Conservation (phyloP, 495 filamentous ascomycete species). For the Staphylotrichum tortipilum region DNA sequence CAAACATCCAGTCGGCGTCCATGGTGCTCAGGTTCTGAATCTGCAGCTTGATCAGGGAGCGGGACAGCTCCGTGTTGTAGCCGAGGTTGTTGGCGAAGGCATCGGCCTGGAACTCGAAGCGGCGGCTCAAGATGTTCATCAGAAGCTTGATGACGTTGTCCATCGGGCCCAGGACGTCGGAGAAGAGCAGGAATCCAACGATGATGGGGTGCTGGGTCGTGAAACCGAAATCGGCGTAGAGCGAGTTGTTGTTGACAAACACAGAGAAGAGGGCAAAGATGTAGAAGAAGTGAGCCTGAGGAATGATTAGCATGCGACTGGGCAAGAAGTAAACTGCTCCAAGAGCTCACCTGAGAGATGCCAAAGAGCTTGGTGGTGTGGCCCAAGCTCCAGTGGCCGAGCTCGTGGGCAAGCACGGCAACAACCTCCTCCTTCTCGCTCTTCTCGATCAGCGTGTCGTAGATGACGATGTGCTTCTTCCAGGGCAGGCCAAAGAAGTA, state of each 20-base stretch:
- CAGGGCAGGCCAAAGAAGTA: slow-evolving; percentile 97
- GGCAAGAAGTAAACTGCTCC: neutral
- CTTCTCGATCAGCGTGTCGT: slow-evolving; percentile 94
- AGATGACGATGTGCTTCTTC: slow-evolving; percentile 99
- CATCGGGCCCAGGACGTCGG: slow-evolving; percentile 82
- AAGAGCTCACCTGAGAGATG: slow-evolving; percentile 69
- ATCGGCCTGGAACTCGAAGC: slow-evolving; percentile 94
- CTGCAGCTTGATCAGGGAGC: slow-evolving; percentile 90
- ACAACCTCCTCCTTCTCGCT: slow-evolving; percentile 85
- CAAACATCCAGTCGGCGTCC: slow-evolving; percentile 98
- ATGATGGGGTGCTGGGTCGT: slow-evolving; percentile 77
- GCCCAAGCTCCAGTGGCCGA: slow-evolving; percentile 92
- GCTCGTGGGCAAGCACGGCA: slow-evolving; percentile 87
- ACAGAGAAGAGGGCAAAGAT: slow-evolving; percentile 93
- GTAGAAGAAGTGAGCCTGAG: slow-evolving; percentile 74
- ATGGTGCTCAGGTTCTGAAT: slow-evolving; percentile 96
- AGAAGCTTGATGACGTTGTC: slow-evolving; percentile 85
- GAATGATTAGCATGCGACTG: slow-evolving; percentile 23
- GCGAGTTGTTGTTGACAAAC: slow-evolving; percentile 88
- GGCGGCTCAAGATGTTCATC: slow-evolving; percentile 91
- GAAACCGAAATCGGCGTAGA: slow-evolving; percentile 90
- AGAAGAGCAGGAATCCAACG: slow-evolving; percentile 94
- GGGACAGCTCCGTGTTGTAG: slow-evolving; percentile 74
- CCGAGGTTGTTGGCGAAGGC: slow-evolving; percentile 77
- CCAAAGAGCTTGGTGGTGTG: slow-evolving; percentile 89